Evolutionary conservation across 2,329 filamentous ascomycete genomes (phyloP).

Genomic region (Cordyceps farinosa): DNA sequence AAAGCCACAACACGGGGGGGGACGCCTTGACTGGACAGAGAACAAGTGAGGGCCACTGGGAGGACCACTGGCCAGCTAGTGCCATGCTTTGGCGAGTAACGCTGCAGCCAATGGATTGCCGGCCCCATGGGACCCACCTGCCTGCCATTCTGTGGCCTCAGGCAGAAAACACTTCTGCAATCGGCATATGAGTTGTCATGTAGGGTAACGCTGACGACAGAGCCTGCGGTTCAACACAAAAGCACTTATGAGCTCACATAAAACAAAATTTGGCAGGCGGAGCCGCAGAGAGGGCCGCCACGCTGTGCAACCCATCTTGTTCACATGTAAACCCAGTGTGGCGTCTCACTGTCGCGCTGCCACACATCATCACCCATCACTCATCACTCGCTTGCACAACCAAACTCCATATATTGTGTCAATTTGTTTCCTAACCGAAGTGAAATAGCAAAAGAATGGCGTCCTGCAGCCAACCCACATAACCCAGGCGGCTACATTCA

Average conservation of each 20-base stretch:
- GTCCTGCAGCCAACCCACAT: background rate
- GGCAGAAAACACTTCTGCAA: background rate
- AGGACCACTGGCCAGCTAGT: background rate
- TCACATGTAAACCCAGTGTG: too few species aligned
- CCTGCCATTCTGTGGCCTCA: background rate
- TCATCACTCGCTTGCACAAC: background rate
- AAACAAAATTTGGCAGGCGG: background rate
- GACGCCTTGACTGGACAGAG: background rate
- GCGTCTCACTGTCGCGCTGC: too few species aligned
- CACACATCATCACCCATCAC: background rate
- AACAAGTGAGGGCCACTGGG: background rate
- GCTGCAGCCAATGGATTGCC: slow-evolving; percentile 2
- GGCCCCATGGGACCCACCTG: background rate
- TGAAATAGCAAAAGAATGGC: slow-evolving; percentile 14
- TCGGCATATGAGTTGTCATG: background rate
- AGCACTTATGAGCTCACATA: background rate
- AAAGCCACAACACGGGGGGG: slow-evolving; percentile 13
- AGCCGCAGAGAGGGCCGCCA: too few species aligned
- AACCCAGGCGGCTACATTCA: background rate
- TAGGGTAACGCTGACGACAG: background rate
- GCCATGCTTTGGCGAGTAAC: background rate
- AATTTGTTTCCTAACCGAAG: slow-evolving; percentile 15
- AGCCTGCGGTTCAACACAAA: background rate
- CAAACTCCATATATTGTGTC: background rate
- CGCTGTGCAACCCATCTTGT: too few species aligned